Base-by-base conservation (phyloP, 202 grass and related monocot genomes). In the Musa balbisiana region DNA sequence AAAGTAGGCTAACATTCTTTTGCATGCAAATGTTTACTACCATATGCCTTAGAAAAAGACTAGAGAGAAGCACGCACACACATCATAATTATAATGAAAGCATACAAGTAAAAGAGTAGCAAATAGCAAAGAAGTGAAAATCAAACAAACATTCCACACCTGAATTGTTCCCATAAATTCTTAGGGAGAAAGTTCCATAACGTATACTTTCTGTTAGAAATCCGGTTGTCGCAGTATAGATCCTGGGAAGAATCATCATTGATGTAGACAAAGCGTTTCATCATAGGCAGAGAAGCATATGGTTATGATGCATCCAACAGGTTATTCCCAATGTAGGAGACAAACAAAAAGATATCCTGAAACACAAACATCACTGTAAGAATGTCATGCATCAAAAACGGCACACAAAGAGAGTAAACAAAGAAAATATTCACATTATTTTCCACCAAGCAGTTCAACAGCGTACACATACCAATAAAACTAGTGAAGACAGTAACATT, bases 121-220 rank as follows among this genome's bases (percentile, higher is more conserved):
- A 70, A 8, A 43, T 43, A 43, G 33, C 33, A 43, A 3, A 43
- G 33, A 43, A 43, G 33, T 43, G 33, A 79, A 78, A 55, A 33
- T 72, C 53, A 55, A 26, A 21, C 53, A 77, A 86, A 59, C 68
- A 78, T n/a, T 51, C 12, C 73, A 82, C 85, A 93, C 90, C 90
- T 93, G 88, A 97, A 97, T 80, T 97, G 93, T 77, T 97, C 93
- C 85, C 71, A 90, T 74, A 97, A 79, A 54, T 97, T 97, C 78
- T 89, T 86, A 0, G 93, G 93, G 21, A 97, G 75, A 78, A 97
- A 97, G 80, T 93, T 93, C 82, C 82, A 85, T 20, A 97, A 65
- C 2, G 84, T 97, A 76, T 97, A 91, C 75, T 97, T 97, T 60
- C 89, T 93, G 79, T 97, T 97, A 66, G 90, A 93, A 78, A 97